Percentiles rank a stretch among this genome's conserved stretches.
phyloP scores from a whole-genome alignment of 1,284 basidiomycete species.

The Bondarzewia mesenterica region DNA sequence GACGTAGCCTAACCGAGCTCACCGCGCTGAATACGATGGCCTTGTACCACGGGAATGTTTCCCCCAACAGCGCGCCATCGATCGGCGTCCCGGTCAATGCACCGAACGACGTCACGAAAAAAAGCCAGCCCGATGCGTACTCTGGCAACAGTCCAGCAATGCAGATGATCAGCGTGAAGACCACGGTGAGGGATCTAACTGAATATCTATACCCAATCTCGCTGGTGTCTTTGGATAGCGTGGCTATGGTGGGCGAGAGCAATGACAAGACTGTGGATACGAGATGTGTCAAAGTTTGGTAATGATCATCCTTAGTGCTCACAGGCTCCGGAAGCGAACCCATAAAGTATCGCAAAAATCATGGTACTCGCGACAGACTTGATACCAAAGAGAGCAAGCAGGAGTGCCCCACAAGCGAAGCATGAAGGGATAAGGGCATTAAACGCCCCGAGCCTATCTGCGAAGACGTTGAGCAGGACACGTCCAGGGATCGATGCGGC shows the following conservation, averaged over 20 bases:
- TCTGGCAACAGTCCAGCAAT: not conserved
- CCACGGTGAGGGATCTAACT: not conserved
- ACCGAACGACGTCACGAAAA: conserved; percentile 1
- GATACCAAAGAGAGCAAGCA: conserved; percentile 16
- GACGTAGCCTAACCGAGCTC: not conserved
- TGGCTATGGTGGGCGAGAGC: conserved; percentile 1
- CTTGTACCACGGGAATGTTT: conserved; percentile 2
- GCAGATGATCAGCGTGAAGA: not conserved
- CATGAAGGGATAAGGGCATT: conserved; percentile 4
- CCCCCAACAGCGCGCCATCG: conserved; percentile 4
- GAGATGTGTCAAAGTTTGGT: not conserved
- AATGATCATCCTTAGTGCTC: no score
- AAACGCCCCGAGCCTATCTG: conserved; percentile 11
- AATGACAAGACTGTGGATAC: conserved; percentile 1
- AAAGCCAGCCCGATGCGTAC: conserved; percentile 3
- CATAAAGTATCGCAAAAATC: conserved; percentile 12
- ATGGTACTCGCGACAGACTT: conserved; percentile 5
- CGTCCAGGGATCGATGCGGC: conserved; percentile 13
- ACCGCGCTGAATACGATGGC: conserved; percentile 6
- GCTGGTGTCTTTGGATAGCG: conserved; percentile 2
- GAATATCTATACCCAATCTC: conserved; percentile 4
- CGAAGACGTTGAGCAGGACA: conserved; percentile 12
- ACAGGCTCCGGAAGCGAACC: conserved; percentile 15
- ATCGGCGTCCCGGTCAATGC: conserved; percentile 1
- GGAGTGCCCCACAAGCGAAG: conserved; percentile 9